Evolutionary conservation across 2,329 filamentous ascomycete species (phyloP), one percentile per base, ranked within the genome.

Genomic region (Fusarium chaquense): DNA sequence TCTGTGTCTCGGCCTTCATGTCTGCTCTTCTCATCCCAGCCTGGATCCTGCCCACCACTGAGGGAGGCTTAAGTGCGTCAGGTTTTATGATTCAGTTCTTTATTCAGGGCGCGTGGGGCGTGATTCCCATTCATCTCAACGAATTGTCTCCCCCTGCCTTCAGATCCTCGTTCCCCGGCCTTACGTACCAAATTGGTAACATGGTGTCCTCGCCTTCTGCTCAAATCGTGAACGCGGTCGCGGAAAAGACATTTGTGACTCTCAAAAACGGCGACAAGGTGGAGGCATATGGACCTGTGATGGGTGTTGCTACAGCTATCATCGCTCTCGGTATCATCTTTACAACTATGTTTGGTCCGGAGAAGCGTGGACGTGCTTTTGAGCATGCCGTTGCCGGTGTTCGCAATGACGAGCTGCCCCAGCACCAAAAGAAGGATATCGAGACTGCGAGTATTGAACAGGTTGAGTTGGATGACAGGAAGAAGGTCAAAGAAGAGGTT

Each of bases 221-320:
- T 0, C 91, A 94, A 77, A 94, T 94, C 49, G 90, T 94, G 76
- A 93, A 93, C 64, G 90, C 90, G 15, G 85, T 94, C 52, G 85
- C 91, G 2, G 91, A 94, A 74, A 85, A 81, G 45, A 84, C 84
- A 35, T 85, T 84, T 40, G 82, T 93, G 46, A 87, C 78, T 0
- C 82, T 84, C 41, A 75, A 76, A 8, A 81, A 82, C 12, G 91
- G 91, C 5, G 77, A 88, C 58, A 77, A 76, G 5, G 91, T 89
- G 2, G 87, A 91, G 52, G 90, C 90, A 0, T 94, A 94, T 71
- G 92, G 91, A 0, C 91, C 90, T 0, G 87, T 87, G 18, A 94
- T 93, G 92, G 91, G 86, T 15, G 82, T 93, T 58, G 91, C 90
- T 5, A 94, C 91, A 4, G 91, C 89, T 2, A 94, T 94, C 71